phyloP scores from a whole-genome alignment of 768 basidiomycete genomes.

The Tulasnella sp. region DNA sequence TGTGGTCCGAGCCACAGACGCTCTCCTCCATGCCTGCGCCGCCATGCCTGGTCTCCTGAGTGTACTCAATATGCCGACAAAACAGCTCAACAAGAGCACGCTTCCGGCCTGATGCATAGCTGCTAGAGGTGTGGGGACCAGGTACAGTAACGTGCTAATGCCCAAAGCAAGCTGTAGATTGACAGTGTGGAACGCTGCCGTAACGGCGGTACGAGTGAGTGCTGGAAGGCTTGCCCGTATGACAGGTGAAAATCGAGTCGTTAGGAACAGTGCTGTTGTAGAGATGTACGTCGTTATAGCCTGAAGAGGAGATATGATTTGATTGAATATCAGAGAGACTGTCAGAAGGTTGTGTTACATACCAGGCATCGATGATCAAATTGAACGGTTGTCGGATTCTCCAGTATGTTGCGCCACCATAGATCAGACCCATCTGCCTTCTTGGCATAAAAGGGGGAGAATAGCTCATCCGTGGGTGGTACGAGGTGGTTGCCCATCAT shows the following conservation, averaged over 20 bases:
- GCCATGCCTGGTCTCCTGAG: slow-evolving; percentile 59
- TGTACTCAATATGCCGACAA: slow-evolving; percentile 64
- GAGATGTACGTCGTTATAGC: slow-evolving; percentile 75
- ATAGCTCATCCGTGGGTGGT: slow-evolving; percentile 75
- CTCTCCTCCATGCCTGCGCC: slow-evolving; percentile 34
- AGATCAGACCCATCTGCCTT: slow-evolving; percentile 55
- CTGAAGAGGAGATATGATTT: slow-evolving; percentile 30
- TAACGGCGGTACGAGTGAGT: slow-evolving; percentile 40
- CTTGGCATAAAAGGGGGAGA: slow-evolving; percentile 66
- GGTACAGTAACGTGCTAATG: slow-evolving; percentile 74
- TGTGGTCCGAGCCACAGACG: neutral
- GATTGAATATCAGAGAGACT: too few relatives aligned
- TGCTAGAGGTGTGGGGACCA: slow-evolving; percentile 87
- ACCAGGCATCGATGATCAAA: slow-evolving; percentile 92
- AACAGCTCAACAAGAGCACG: slow-evolving; percentile 71
- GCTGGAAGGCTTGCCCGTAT: slow-evolving; percentile 47
- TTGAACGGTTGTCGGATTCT: slow-evolving; percentile 96
- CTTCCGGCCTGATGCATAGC: slow-evolving; percentile 94
- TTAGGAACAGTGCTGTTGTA: slow-evolving; percentile 51
- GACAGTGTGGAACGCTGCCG: slow-evolving; percentile 63
- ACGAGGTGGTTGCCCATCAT: slow-evolving; percentile 82
- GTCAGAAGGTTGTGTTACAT: too few relatives aligned
- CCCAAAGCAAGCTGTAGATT: slow-evolving; percentile 74
- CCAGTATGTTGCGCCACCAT: slow-evolving; percentile 95
- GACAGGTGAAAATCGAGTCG: slow-evolving; percentile 41